Percentiles rank a stretch among this genome's conserved stretches.
phyloP scores from a whole-genome alignment of 495 filamentous ascomycete species.

The Penicillium macrosclerotiorum region DNA sequence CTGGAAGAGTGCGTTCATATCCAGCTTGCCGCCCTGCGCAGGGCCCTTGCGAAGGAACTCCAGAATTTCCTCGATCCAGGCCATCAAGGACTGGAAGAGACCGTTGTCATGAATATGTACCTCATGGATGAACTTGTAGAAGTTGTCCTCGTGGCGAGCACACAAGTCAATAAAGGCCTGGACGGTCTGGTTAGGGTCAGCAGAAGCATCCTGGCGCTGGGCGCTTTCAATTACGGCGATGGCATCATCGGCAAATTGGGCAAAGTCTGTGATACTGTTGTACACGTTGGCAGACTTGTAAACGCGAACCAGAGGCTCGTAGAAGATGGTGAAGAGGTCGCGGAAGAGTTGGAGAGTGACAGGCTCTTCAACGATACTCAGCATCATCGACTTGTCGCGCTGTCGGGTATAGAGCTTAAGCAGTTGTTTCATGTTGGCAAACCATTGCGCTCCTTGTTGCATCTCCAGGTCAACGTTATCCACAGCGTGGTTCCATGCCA shows the following conservation, averaged over 20 bases:
- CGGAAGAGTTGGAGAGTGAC: conserved; percentile 90
- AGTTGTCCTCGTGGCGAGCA: conserved; percentile 89
- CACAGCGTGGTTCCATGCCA: conserved; percentile 94
- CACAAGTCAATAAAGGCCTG: conserved; percentile 98
- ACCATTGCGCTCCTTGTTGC: conserved; percentile 82
- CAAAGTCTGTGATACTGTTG: conserved; percentile 93
- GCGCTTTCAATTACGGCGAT: conserved; percentile 85
- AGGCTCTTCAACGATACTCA: conserved; percentile 91
- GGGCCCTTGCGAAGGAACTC: conserved; percentile 89
- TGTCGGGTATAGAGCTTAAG: conserved; percentile 90
- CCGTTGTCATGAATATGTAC: conserved; percentile 98
- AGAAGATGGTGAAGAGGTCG: conserved; percentile 98
- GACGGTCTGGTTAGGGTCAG: conserved; percentile 98
- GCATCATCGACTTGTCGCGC: conserved; percentile 96
- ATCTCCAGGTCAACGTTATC: conserved; percentile 89
- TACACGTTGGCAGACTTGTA: conserved; percentile 99
- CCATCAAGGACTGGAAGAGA: conserved; percentile 92
- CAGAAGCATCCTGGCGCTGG: conserved; percentile 85
- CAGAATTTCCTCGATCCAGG: conserved; percentile 95
- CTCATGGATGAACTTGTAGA: conserved; percentile 98
- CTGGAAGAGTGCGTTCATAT: conserved; percentile 90
- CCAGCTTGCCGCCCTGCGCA: conserved; percentile 68
- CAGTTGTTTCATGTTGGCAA: conserved; percentile 91
- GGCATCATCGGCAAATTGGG: conserved; percentile 85
- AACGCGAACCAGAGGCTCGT: conserved; percentile 91